Base-by-base conservation (phyloP, 495 filamentous ascomycete genomes). In the Xanthoparmelia taractica region DNA sequence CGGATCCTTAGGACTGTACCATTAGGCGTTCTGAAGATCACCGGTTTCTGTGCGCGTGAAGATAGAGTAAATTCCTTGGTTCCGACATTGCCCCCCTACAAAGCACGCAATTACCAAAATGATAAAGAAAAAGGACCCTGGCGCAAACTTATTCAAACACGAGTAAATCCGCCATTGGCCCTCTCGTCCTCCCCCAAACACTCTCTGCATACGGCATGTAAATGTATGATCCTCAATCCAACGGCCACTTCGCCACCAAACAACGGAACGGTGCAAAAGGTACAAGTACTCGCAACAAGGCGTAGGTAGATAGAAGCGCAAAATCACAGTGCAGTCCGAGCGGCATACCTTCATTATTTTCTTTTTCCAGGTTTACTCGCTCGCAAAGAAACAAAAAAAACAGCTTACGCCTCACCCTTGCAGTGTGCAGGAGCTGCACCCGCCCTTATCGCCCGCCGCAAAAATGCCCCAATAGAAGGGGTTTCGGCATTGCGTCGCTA, bases 391-490 rank as follows among this genome's bases (percentile, higher is more conserved):
- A 36, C 8, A 38, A 31, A 18, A 3, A 8, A 13, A 37, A 37
- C 33, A 13, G 11, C 38, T n/a, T 43, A 62, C 60, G 60, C 48
- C 60, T 56, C 60, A 62, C 59, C 59, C 59, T n/a, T n/a, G n/a
- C n/a, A n/a, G n/a, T n/a, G n/a, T n/a, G n/a, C n/a, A n/a, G n/a
- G n/a, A n/a, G n/a, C n/a, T 52, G 6, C 48, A 52, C 48, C 48
- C 48, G 59, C 59, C 59, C 59, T 61, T 61, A 61, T 61, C 59
- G 59, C 45, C 59, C 36, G 45, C 43, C 37, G 59, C 34, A 55
- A 23, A 50, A 36, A 10, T 36, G 25, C 31, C 12, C n/a, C n/a
- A n/a, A n/a, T n/a, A n/a, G n/a, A n/a, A 25, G 25, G 45, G 38
- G 20, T 31, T 33, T 10, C 38, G 23, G 36, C 57, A 18, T 7